phyloP scores from a whole-genome alignment of 1,284 basidiomycete genomes.

The Trichosporon ovoides region DNA sequence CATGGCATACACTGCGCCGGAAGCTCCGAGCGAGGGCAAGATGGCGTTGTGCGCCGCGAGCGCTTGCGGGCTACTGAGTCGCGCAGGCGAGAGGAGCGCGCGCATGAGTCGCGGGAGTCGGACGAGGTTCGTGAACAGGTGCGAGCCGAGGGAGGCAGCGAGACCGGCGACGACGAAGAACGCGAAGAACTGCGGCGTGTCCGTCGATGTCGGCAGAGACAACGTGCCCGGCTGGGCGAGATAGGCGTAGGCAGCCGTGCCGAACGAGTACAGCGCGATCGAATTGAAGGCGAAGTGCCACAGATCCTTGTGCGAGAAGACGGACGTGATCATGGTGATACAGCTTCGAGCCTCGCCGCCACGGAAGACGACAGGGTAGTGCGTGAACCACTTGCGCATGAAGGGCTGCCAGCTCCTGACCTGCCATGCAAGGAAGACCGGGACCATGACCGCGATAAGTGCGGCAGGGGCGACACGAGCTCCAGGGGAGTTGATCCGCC shows the following conservation, averaged over 20 bases:
- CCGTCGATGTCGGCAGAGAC: constrained; percentile 58
- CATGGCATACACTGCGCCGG: constrained; percentile 77
- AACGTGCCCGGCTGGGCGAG: constrained; percentile 30
- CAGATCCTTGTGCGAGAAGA: constrained; percentile 40
- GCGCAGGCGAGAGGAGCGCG: constrained; percentile 46
- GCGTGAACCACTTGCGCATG: constrained; percentile 45
- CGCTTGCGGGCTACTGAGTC: constrained; percentile 43
- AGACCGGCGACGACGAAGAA: constrained; percentile 54
- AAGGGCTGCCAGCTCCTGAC: constrained; percentile 53
- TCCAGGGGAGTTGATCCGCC: constrained; percentile 35
- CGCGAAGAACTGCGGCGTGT: constrained; percentile 67
- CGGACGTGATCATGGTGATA: constrained; percentile 39
- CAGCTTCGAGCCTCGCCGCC: constrained; percentile 33
- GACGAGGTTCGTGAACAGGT: constrained; percentile 62
- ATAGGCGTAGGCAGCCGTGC: constrained; percentile 42
- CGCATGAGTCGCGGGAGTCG: constrained; percentile 62
- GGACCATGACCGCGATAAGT: constrained; percentile 55
- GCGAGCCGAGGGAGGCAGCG: constrained; percentile 52
- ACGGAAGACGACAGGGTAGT: constrained; percentile 38
- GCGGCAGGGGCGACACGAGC: constrained; percentile 32
- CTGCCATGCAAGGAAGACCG: constrained; percentile 69
- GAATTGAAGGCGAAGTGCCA: constrained; percentile 51
- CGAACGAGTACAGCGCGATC: constrained; percentile 50
- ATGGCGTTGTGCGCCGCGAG: constrained; percentile 52
- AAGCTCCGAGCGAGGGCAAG: constrained; percentile 71